Percentiles rank a stretch among this genome's conserved stretches.
phyloP scores from a whole-genome alignment of 169 alveolate species.

The Perkinsus olseni region DNA sequence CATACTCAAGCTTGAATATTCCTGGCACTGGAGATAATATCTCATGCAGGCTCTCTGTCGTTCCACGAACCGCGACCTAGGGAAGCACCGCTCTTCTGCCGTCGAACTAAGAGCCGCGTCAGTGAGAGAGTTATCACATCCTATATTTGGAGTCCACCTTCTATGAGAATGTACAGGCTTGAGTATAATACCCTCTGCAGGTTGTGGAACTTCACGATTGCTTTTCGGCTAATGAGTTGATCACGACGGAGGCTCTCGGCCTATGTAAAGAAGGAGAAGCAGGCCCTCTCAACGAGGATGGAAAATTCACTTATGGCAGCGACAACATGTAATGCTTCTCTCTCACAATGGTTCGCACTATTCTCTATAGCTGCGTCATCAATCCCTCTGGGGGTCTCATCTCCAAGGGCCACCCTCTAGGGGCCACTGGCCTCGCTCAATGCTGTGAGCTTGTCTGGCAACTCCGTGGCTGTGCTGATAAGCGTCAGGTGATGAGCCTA shows the following conservation, averaged over 20 bases:
- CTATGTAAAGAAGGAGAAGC: conserved; percentile 56
- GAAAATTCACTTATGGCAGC: conserved; percentile 58
- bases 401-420: conserved; percentile 62
- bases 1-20: no score
- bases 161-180: no score
- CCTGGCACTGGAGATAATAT: no score
- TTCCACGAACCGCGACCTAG: no score
- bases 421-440: conserved; percentile 67
- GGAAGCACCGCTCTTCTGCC: no score
- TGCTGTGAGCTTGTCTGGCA: conserved; percentile 62
- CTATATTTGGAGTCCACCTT: no score
- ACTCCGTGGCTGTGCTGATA: conserved; percentile 56
- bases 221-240: conserved; percentile 56
- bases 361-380: conserved; percentile 32
- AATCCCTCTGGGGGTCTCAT: conserved; percentile 51
- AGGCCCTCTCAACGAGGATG: conserved; percentile 51
- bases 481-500: conserved; percentile 50
- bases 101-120: no score
- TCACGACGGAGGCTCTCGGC: conserved; percentile 57
- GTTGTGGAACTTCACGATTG: conserved; percentile 64
- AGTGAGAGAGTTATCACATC: no score
- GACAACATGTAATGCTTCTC: neutral
- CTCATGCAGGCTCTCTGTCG: no score
- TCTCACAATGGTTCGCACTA: neutral
- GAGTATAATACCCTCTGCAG: no score